Percentiles rank a stretch among this genome's conserved stretches.
Conservation (phyloP, 345 rosid species). For the Salix udensis region DNA sequence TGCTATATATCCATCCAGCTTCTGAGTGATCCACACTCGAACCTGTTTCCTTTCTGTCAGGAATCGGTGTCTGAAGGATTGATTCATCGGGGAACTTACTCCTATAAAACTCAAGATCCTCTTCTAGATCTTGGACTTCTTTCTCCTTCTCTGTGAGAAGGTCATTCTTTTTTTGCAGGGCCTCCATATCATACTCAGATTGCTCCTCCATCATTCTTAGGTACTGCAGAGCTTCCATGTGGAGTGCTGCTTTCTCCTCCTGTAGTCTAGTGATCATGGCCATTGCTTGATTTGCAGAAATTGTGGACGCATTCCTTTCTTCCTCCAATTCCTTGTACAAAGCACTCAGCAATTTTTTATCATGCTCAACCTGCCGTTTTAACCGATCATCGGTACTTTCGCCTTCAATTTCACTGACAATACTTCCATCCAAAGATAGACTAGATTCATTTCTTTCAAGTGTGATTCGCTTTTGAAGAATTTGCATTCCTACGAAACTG, state of each 20-base stretch:
- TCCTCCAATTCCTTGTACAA: conserved; percentile 84
- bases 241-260: conserved; percentile 87
- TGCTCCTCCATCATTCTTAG: conserved; percentile 89
- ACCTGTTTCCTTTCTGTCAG: conserved; percentile 15
- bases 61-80: conserved; percentile 10
- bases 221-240: conserved; percentile 89
- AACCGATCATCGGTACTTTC: conserved; percentile 68
- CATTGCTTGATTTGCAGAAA: conserved; percentile 93
- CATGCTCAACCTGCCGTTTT: conserved; percentile 81
- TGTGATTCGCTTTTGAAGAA: conserved; percentile 57
- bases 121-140: conserved; percentile 79
- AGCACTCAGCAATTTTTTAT: conserved; percentile 49
- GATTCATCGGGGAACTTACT: conserved; percentile 38
- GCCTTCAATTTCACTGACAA: conserved; percentile 85
- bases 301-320: conserved; percentile 86
- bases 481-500: conserved; percentile 45
- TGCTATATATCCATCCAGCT: conserved; percentile 5
- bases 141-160: conserved; percentile 76
- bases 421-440: conserved; percentile 70
- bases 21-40: conserved; percentile 20
- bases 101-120: conserved; percentile 65
- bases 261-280: conserved; percentile 96
- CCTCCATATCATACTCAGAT: conserved; percentile 90
- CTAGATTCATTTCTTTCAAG: conserved; percentile 90
- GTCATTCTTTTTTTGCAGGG: conserved; percentile 73